Conservation (phyloP, 139 green algal genomes). For the Chlorella ohadii region DNA sequence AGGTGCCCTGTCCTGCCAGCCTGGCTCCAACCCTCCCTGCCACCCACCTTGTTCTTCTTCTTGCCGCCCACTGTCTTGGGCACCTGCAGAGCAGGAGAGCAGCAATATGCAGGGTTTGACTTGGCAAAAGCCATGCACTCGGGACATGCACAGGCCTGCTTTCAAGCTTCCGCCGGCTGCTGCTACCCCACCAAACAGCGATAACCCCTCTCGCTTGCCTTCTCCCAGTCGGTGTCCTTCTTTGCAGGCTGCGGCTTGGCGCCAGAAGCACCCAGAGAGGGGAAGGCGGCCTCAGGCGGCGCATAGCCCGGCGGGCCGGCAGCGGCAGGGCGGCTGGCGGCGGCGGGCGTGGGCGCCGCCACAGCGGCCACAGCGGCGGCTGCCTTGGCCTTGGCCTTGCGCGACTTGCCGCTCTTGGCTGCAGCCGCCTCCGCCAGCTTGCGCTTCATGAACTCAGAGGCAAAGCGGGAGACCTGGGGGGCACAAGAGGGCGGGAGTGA, state of each 20-base stretch:
- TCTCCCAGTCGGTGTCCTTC: constrained; percentile 39
- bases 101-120: too few relatives aligned
- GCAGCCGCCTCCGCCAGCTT: constrained; percentile 52
- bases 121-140: too few relatives aligned
- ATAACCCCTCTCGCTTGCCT: not conserved
- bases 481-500: not conserved
- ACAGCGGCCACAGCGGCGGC: constrained; percentile 4
- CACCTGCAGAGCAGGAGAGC: constrained; percentile 5
- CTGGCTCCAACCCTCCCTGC: too few relatives aligned
- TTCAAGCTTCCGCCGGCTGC: too few relatives aligned
- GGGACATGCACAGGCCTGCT: too few relatives aligned
- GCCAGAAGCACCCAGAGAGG: not conserved
- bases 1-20: too few relatives aligned
- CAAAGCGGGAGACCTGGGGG: constrained; percentile 76
- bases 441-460: constrained; percentile 84
- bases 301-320: not conserved
- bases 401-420: constrained; percentile 21
- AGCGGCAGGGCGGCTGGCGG: not conserved
- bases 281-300: constrained; percentile 10
- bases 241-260: not conserved
- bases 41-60: constrained; percentile 49
- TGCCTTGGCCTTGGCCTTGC: constrained; percentile 39
- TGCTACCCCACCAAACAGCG: too few relatives aligned
- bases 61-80: constrained; percentile 45
- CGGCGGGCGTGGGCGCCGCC: not conserved